A percentile compares a stretch with the other conserved stretches of the same genome.
These are phyloP conservation scores for Geum urbanum DNA, from an alignment of 306 rosid species.

Conservation along the genomic window DNA sequence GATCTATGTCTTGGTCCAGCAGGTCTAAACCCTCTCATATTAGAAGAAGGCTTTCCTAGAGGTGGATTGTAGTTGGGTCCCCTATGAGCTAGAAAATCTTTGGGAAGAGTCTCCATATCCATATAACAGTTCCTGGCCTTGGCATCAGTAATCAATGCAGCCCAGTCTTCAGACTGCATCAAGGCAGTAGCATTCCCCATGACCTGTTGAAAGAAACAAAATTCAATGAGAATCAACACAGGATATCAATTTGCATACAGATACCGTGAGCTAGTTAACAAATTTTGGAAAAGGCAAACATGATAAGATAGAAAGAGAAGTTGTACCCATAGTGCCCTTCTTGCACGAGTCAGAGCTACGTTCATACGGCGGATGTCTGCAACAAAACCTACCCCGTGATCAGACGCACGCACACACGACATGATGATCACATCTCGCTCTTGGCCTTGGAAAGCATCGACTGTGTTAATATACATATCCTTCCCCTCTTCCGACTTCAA, in stretches of 20 bases:
- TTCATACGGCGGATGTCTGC: constrained; percentile 96
- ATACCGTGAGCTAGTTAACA: neutral
- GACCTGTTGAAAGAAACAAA: constrained; percentile 52
- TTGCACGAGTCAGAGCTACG: constrained; percentile 97
- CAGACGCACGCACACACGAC: constrained; percentile 97
- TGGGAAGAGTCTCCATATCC: constrained; percentile 90
- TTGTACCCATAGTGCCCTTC: constrained; percentile 93
- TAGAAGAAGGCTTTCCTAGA: constrained; percentile 60
- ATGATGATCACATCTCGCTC: constrained; percentile 96
- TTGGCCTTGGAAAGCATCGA: constrained; percentile 99
- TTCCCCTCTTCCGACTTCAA: constrained; percentile 91
- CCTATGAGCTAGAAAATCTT: constrained; percentile 64
- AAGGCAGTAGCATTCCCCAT: constrained; percentile 94
- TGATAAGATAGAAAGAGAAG: constrained; percentile 14
- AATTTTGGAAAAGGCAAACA: neutral
- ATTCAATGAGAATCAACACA: neutral
- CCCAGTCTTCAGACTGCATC: constrained; percentile 88
- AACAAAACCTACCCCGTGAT: constrained; percentile 93
- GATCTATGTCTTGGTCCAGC: constrained; percentile 69
- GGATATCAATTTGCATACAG: neutral
- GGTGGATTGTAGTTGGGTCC: constrained; percentile 49
- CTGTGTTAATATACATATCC: constrained; percentile 88
- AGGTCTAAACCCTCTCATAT: constrained; percentile 68
- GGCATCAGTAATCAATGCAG: constrained; percentile 75
- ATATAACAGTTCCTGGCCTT: constrained; percentile 72